These are phyloP conservation scores for Fusarium redolens DNA, from an alignment of 2,329 filamentous ascomycete genomes.

Conservation along the genomic window DNA sequence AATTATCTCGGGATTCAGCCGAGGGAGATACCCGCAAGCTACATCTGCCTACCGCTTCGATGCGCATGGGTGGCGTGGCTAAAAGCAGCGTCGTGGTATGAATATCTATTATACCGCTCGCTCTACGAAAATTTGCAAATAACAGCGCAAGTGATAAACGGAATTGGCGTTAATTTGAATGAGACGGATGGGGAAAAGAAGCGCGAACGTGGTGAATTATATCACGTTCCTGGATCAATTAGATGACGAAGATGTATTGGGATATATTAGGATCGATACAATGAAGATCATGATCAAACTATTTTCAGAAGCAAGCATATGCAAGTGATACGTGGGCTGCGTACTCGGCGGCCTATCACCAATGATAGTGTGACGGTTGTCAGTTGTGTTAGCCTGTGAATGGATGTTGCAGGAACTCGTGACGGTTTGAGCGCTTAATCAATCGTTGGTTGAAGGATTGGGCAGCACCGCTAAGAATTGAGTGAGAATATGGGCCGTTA, in stretches of 20 bases:
- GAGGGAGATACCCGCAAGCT: constrained; percentile 37
- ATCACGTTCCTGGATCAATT: constrained; percentile 24
- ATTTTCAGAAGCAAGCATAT: constrained; percentile 31
- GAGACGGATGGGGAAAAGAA: constrained; percentile 24
- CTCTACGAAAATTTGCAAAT: constrained; percentile 33
- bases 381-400: constrained; percentile 34
- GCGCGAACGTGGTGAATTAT: constrained; percentile 10
- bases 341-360: constrained; percentile 23
- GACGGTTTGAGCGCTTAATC: constrained; percentile 33
- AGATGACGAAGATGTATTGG: constrained; percentile 30
- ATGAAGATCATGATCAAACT: constrained; percentile 30
- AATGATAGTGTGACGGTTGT: constrained; percentile 2
- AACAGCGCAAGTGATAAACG: constrained; percentile 30
- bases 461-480: constrained; percentile 34
- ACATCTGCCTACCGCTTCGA: constrained; percentile 7
- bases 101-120: background rate
- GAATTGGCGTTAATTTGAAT: constrained; percentile 39
- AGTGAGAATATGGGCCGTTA: constrained; percentile 17
- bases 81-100: constrained; percentile 12
- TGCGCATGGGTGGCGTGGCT: constrained; percentile 11
- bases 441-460: constrained; percentile 22
- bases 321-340: constrained; percentile 29
- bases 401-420: constrained; percentile 24
- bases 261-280: constrained; percentile 33
- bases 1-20: constrained; percentile 16